Evolutionary conservation across 352 stramenopile genomes (phyloP).

Genomic region (Globisporangium splendens): DNA sequence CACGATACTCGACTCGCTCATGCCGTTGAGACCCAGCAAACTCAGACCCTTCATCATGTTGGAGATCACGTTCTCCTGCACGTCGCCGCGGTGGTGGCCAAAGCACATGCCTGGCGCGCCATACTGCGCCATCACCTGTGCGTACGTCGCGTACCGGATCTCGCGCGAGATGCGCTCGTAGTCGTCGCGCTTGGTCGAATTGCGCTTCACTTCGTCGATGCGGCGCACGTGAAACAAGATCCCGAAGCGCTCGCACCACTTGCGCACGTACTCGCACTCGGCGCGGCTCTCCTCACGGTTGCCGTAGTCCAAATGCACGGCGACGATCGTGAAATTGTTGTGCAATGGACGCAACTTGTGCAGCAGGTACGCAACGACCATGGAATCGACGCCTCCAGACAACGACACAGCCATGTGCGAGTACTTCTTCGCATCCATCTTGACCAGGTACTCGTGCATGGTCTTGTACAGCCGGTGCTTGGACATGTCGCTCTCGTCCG

Average conservation of each 20-base stretch:
- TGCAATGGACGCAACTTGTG: constrained; percentile 71
- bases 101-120: constrained; percentile 91
- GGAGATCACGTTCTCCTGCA: constrained; percentile 98
- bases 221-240: constrained; percentile 82
- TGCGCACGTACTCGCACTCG: constrained; percentile 91
- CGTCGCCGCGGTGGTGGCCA: constrained; percentile 95
- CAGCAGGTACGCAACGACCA: constrained; percentile 95
- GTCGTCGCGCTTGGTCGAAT: constrained; percentile 90
- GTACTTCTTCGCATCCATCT: constrained; percentile 36
- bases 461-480: constrained; percentile 58
- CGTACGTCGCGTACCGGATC: constrained; percentile 93
- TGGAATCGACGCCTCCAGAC: constrained; percentile 96
- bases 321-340: constrained; percentile 69
- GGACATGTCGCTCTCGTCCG: constrained; percentile 68
- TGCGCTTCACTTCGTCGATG: constrained; percentile 92
- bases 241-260: constrained; percentile 81
- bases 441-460: constrained; percentile 68
- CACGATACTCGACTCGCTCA: constrained; percentile 80
- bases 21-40: constrained; percentile 93
- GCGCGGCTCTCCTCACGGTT: constrained; percentile 91
- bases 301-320: constrained; percentile 97
- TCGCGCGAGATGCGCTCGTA: constrained; percentile 94
- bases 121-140: constrained; percentile 71
- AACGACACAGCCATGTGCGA: constrained; percentile 86
- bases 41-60: constrained; percentile 96